Evolutionary conservation across 1,139 yeast species (phyloP), one percentile per base, ranked within the genome.

Genomic region (Waltiozyma solani): DNA sequence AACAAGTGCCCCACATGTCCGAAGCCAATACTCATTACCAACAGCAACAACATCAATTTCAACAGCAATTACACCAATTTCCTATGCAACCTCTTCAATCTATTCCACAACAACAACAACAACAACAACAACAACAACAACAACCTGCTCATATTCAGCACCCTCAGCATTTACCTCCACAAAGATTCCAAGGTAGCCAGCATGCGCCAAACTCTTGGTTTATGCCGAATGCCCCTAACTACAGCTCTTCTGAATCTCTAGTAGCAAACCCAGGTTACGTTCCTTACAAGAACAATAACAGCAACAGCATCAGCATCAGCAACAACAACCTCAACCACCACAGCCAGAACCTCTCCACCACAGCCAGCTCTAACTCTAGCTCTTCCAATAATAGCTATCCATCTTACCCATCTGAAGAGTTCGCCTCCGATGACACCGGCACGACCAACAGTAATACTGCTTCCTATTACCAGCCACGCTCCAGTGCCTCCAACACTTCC

Each of bases 141-240:
- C 7, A 9, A 19, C 23, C 19, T 30, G 17, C n/a, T n/a, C n/a
- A n/a, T n/a, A n/a, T n/a, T n/a, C n/a, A n/a, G n/a, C n/a, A n/a
- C n/a, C n/a, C n/a, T n/a, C n/a, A n/a, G n/a, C n/a, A n/a, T n/a
- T n/a, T n/a, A n/a, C n/a, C n/a, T n/a, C 15, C 32, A 37, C 15
- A 21, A 35, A 30, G 43, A 37, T 14, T n/a, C 37, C 5, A 36
- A 36, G 36, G 25, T 39, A 5, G 23, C 42, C 1, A 26, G 24
- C 19, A n/a, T n/a, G n/a, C n/a, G n/a, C 29, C 39, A 22, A 22
- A 33, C 12, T n/a, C 20, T 29, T 38, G 44, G 41, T 21, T 38
- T 18, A 36, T 25, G 4, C 17, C 40, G 22, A 18, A 33, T 3
- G 34, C 25, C 32, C 35, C 39, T 17, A 24, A 33, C 11, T 32